A percentile compares a stretch with the other conserved stretches of the same genome.
Evolutionary conservation across 768 basidiomycete genomes (phyloP).

Genomic region (Tephrocybe rancida): DNA sequence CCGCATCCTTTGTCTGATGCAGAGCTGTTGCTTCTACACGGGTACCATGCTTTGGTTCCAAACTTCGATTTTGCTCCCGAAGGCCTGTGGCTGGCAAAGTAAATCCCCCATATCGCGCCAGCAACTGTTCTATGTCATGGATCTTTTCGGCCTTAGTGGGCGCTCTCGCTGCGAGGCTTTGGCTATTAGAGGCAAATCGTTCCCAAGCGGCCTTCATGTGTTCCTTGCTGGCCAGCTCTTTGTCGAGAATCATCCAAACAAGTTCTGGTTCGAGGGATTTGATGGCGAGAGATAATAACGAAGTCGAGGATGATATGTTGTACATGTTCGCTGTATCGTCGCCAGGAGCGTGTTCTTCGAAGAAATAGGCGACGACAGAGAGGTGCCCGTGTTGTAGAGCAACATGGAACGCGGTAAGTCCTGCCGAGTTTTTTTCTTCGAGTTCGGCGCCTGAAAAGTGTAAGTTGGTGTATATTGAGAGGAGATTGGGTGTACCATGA

Average conservation of each 20-base stretch:
- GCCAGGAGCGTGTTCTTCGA: constrained; percentile 59
- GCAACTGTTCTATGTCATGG: constrained; percentile 53
- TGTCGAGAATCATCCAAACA: constrained; percentile 66
- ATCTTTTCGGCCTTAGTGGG: constrained; percentile 35
- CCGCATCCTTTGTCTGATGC: neutral
- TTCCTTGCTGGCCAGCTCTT: constrained; percentile 46
- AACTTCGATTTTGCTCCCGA: neutral
- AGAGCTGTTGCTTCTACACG: neutral
- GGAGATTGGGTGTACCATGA: constrained; percentile 53
- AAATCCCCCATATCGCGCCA: constrained; percentile 54
- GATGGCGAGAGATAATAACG: constrained; percentile 58
- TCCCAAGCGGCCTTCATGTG: constrained; percentile 58
- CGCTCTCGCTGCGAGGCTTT: constrained; percentile 21
- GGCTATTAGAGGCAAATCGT: constrained; percentile 40
- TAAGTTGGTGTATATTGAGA: constrained; percentile 14
- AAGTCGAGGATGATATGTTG: constrained; percentile 37
- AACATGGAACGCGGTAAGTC: constrained; percentile 67
- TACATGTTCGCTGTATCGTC: constrained; percentile 58
- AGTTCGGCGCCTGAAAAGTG: constrained; percentile 61
- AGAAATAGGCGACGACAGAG: constrained; percentile 58
- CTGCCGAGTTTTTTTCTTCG: constrained; percentile 64
- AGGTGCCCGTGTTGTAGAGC: constrained; percentile 58
- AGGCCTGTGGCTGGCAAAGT: constrained; percentile 31
- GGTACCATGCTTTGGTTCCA: neutral
- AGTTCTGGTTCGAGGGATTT: constrained; percentile 64